These are phyloP conservation scores for Lactarius quietus DNA, from an alignment of 768 basidiomycete species.

Conservation along the genomic window DNA sequence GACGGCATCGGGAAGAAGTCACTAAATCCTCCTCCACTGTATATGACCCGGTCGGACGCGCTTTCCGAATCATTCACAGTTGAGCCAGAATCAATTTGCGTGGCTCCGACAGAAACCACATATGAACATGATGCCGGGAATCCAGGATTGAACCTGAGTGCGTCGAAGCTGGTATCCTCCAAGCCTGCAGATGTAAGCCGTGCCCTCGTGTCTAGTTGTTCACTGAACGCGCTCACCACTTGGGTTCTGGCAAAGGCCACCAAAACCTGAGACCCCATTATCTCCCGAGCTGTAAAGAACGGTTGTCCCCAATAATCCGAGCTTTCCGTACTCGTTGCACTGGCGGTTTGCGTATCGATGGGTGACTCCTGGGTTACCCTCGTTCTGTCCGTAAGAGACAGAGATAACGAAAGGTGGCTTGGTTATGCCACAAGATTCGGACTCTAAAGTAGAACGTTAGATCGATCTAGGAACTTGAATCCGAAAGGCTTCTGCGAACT, in stretches of 20 bases:
- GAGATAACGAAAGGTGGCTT: conserved; percentile 39
- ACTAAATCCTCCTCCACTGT: conserved; percentile 41
- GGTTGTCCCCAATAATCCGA: conserved; percentile 41
- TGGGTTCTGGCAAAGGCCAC: conserved; percentile 34
- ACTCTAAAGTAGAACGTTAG: conserved; percentile 20
- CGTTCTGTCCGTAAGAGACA: conserved; percentile 40
- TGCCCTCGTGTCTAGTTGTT: too few relatives aligned
- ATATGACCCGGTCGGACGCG: conserved; percentile 37
- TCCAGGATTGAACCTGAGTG: conserved; percentile 38
- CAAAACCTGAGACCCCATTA: conserved; percentile 39
- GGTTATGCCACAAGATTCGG: conserved; percentile 38
- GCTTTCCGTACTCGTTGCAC: conserved; percentile 45
- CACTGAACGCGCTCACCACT: conserved; percentile 25
- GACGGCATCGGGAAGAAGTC: conserved; percentile 38
- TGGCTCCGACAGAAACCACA: conserved; percentile 38
- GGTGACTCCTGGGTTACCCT: conserved; percentile 36
- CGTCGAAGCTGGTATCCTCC: conserved; percentile 8
- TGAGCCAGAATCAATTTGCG: conserved; percentile 35
- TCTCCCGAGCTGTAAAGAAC: conserved; percentile 46
- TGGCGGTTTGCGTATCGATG: conserved; percentile 39
- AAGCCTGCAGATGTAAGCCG: too few relatives aligned
- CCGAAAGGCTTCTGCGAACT: conserved; percentile 30
- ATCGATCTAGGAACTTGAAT: too few relatives aligned
- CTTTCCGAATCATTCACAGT: conserved; percentile 36
- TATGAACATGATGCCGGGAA: conserved; percentile 46